Evolutionary conservation across 441 rosid species (phyloP).

Genomic region (Viola pubescens): DNA sequence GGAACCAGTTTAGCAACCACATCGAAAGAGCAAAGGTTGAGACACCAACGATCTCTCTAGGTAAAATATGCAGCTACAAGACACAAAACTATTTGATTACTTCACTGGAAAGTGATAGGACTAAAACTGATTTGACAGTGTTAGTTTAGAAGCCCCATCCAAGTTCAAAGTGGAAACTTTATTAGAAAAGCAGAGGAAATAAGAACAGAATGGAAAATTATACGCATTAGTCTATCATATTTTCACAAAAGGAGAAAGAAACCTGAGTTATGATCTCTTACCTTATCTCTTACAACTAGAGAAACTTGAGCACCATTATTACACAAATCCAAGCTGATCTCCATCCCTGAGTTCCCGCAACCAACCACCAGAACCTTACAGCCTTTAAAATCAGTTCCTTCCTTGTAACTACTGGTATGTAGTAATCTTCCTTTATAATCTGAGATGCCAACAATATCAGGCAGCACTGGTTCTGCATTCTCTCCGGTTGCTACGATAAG

Average conservation of each 20-base stretch:
- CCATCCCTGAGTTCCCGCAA: constrained; percentile 87
- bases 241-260: neutral
- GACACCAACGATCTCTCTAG: constrained; percentile 54
- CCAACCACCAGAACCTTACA: constrained; percentile 61
- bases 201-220: no score
- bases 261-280: constrained; percentile 20
- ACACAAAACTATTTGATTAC: neutral
- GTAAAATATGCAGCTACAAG: constrained; percentile 69
- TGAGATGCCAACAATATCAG: constrained; percentile 42
- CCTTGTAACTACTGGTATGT: constrained; percentile 48
- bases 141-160: no score
- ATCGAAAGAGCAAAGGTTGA: constrained; percentile 61
- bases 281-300: constrained; percentile 58
- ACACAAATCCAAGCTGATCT: constrained; percentile 65
- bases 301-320: constrained; percentile 47
- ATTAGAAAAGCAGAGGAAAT: no score
- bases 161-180: no score
- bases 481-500: constrained; percentile 66
- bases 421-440: constrained; percentile 38
- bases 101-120: neutral
- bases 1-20: constrained; percentile 57
- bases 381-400: constrained; percentile 33
- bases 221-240: no score
- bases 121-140: no score
- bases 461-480: constrained; percentile 54